Percentiles rank a stretch among this genome's conserved stretches.
phyloP scores from a whole-genome alignment of 805 yeast genomes.

The Metschnikowia matae region DNA sequence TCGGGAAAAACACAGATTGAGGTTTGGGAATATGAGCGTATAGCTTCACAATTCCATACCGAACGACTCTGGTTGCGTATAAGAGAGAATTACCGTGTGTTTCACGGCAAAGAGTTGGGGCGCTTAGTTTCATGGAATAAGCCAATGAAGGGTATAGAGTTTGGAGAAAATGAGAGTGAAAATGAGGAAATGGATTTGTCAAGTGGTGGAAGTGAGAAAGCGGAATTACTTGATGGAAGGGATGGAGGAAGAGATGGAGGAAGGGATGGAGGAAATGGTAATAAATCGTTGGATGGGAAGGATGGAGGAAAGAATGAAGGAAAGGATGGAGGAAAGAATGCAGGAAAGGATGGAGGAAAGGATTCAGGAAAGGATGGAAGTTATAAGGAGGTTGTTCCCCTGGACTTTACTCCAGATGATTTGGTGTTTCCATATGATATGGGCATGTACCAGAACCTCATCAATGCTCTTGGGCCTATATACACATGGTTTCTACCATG shows the following conservation, averaged over 20 bases:
- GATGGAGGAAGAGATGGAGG: too few relatives aligned
- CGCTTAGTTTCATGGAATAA: constrained; percentile 45
- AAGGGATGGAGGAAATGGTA: too few relatives aligned
- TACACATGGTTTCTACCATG: constrained; percentile 70
- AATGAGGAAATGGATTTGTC: too few relatives aligned
- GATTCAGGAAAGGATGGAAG: too few relatives aligned
- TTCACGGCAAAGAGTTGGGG: constrained; percentile 43
- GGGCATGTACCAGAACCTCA: constrained; percentile 53
- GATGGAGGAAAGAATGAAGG: too few relatives aligned
- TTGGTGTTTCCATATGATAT: constrained; percentile 82
- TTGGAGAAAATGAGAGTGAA: too few relatives aligned
- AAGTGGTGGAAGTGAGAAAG: too few relatives aligned
- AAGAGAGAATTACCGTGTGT: constrained; percentile 37
- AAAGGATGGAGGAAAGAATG: too few relatives aligned
- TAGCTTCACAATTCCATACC: constrained; percentile 59
- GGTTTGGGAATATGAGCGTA: constrained; percentile 85
- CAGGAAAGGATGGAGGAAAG: too few relatives aligned
- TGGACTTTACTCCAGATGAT: constrained; percentile 52
- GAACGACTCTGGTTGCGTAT: constrained; percentile 52
- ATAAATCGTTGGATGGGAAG: too few relatives aligned
- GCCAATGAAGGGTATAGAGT: not conserved
- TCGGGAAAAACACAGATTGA: constrained; percentile 88
- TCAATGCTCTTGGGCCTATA: constrained; percentile 55
- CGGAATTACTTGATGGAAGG: too few relatives aligned
- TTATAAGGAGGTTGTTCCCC: constrained; percentile 23